These are phyloP conservation scores for Cercospora zeina DNA, from an alignment of 2,329 filamentous ascomycete genomes.

Conservation along the genomic window DNA sequence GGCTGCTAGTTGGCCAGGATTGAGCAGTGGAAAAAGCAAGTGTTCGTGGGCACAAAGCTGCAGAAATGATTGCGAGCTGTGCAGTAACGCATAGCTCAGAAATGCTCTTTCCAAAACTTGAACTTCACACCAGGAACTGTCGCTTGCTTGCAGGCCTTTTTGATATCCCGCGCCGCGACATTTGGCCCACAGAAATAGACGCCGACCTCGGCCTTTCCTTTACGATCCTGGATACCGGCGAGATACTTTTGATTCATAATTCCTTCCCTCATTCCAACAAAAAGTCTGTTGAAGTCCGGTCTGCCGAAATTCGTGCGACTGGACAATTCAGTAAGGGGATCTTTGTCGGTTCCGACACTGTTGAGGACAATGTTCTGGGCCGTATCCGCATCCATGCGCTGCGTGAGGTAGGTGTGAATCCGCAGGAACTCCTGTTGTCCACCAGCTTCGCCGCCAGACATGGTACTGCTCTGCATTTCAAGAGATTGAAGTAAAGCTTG, in stretches of 20 bases:
- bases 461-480: conserved; percentile 76
- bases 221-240: conserved; percentile 58
- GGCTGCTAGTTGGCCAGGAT: neutral
- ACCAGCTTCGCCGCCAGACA: conserved; percentile 47
- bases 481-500: conserved; percentile 89
- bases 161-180: conserved; percentile 75
- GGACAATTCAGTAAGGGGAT: conserved; percentile 89
- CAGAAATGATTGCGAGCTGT: neutral
- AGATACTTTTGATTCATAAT: conserved; percentile 85
- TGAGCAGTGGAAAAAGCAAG: neutral
- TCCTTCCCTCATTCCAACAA: conserved; percentile 82
- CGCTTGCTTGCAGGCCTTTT: conserved; percentile 72
- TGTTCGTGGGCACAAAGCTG: neutral
- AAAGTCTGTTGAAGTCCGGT: conserved; percentile 80
- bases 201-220: conserved; percentile 77
- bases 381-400: conserved; percentile 86
- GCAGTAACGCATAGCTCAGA: conserved; percentile 35
- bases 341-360: conserved; percentile 80
- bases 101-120: conserved; percentile 98
- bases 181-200: conserved; percentile 98
- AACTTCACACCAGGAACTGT: conserved; percentile 81
- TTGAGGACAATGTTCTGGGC: conserved; percentile 97
- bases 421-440: conserved; percentile 80
- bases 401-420: conserved; percentile 97
- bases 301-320: conserved; percentile 91